Conservation (phyloP, 495 filamentous ascomycete genomes). For the Schizothecium vesticola region DNA sequence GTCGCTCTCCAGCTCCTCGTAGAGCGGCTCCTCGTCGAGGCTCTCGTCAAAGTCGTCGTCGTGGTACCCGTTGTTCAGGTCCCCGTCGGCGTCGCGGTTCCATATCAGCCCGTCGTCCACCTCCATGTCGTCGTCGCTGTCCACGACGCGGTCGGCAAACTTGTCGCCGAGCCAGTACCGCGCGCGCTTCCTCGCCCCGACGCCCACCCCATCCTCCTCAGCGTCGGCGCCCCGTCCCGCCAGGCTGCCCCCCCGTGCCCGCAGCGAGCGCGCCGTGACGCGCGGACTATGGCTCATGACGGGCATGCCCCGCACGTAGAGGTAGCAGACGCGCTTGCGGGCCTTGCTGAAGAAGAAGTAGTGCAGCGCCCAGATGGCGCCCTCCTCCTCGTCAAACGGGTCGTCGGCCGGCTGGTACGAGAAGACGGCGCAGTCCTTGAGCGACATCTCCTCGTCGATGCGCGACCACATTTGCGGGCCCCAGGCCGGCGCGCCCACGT, state of each 20-base stretch:
- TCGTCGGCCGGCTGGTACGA: slow-evolving; percentile 81
- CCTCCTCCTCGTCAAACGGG: slow-evolving; percentile 81
- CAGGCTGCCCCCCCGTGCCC: slow-evolving; percentile 17
- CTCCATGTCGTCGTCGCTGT: slow-evolving; percentile 43
- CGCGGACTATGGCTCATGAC: slow-evolving; percentile 67
- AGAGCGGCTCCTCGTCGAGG: slow-evolving; percentile 49
- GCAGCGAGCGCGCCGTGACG: slow-evolving; percentile 20
- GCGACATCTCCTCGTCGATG: slow-evolving; percentile 86
- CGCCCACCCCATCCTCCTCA: slow-evolving; percentile 9
- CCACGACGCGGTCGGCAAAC: slow-evolving; percentile 36
- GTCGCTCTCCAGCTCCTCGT: slow-evolving; percentile 42
- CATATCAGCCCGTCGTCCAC: slow-evolving; percentile 38
- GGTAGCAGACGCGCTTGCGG: slow-evolving; percentile 88
- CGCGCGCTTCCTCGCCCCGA: slow-evolving; percentile 12
- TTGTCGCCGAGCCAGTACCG: slow-evolving; percentile 66
- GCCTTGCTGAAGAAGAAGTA: slow-evolving; percentile 97
- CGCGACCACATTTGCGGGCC: slow-evolving; percentile 81
- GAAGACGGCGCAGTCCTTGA: slow-evolving; percentile 80
- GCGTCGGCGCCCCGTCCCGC: slow-evolving; percentile 6
- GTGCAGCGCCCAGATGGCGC: slow-evolving; percentile 88
- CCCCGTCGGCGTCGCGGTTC: slow-evolving; percentile 48
- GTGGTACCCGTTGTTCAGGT: slow-evolving; percentile 48
- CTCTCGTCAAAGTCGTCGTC: slow-evolving; percentile 40
- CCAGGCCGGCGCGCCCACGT: slow-evolving; percentile 51
- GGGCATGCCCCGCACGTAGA: slow-evolving; percentile 82